A percentile compares a stretch with the other conserved stretches of the same genome.
These are phyloP conservation scores for Heritiera fomes DNA, from an alignment of 345 rosid species.

Conservation along the genomic window DNA sequence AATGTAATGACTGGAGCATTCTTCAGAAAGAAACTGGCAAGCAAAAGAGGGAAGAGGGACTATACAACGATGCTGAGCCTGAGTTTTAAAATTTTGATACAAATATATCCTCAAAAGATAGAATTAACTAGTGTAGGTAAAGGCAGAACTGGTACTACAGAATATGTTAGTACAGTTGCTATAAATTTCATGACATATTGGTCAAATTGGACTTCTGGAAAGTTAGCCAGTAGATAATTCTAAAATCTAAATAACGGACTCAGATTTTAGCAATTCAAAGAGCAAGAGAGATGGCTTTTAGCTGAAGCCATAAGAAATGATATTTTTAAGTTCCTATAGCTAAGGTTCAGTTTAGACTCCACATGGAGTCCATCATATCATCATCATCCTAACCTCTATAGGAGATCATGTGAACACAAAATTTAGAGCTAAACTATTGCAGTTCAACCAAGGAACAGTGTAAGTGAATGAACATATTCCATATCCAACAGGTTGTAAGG, in stretches of 20 bases:
- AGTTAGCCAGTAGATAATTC: background rate
- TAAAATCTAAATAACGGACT: background rate
- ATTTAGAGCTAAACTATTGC: background rate
- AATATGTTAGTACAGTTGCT: background rate
- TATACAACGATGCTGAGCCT: background rate
- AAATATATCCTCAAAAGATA: background rate
- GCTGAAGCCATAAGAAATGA: background rate
- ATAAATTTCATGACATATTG: background rate
- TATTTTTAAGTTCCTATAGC: background rate
- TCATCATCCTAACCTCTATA: background rate
- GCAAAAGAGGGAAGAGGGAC: background rate
- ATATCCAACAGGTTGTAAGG: background rate
- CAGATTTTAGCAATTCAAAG: background rate
- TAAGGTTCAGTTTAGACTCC: background rate
- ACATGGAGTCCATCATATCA: background rate
- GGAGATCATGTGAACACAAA: background rate
- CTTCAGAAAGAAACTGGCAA: background rate
- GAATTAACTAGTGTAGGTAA: background rate
- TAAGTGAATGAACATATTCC: background rate
- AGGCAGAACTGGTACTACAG: background rate
- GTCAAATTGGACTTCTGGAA: background rate
- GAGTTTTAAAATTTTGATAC: background rate
- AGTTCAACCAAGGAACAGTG: conserved; percentile 6
- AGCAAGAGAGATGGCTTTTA: background rate
- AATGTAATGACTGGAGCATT: background rate